Conservation (phyloP, 1,139 yeast species). For the Scheffersomyces quercinus region DNA sequence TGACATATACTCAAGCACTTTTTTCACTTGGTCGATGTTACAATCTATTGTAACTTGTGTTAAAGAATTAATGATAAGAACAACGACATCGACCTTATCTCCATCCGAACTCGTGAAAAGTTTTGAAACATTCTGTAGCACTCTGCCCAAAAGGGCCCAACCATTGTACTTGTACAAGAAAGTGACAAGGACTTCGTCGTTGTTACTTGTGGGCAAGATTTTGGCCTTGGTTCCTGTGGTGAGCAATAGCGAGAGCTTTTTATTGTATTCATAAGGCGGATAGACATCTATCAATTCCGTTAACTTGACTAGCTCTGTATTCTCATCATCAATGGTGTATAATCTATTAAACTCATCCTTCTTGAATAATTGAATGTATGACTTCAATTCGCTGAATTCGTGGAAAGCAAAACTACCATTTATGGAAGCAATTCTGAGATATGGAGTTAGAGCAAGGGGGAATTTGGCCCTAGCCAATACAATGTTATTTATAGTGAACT, state of each 20-base stretch:
- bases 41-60: slow-evolving; percentile 49
- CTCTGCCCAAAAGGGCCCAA: slow-evolving; percentile 81
- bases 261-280: slow-evolving; percentile 52
- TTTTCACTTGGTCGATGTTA: slow-evolving; percentile 39
- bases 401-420: slow-evolving; percentile 68
- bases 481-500: slow-evolving; percentile 55
- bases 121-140: slow-evolving; percentile 62
- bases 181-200: slow-evolving; percentile 56
- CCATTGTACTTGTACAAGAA: slow-evolving; percentile 79
- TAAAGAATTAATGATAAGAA: slow-evolving; percentile 54
- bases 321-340: slow-evolving; percentile 51
- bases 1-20: slow-evolving; percentile 54
- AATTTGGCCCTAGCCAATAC: slow-evolving; percentile 68
- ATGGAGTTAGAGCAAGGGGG: slow-evolving; percentile 68
- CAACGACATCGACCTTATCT: slow-evolving; percentile 38
- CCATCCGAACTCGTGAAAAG: slow-evolving; percentile 34
- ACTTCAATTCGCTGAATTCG: slow-evolving; percentile 57
- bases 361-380: slow-evolving; percentile 54
- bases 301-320: slow-evolving; percentile 51
- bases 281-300: slow-evolving; percentile 41
- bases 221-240: slow-evolving; percentile 68
- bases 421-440: slow-evolving; percentile 59
- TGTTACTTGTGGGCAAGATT: slow-evolving; percentile 50
- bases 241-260: slow-evolving; percentile 46
- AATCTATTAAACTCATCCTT: slow-evolving; percentile 36